Conservation (phyloP, 164 flowering plant genomes). For the Brasenia schreberi region DNA sequence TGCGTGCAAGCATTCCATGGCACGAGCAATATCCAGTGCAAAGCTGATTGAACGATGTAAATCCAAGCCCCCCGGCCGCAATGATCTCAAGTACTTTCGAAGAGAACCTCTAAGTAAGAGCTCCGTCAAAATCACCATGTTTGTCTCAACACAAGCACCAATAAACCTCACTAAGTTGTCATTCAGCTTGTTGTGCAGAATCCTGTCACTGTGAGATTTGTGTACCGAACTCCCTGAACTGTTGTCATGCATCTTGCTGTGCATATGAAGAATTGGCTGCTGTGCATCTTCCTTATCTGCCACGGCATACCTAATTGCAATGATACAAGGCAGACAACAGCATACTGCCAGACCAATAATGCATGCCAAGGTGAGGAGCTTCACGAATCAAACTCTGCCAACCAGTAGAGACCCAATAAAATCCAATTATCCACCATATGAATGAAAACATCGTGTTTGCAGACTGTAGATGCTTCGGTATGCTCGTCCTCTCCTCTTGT, state of each 20-base stretch:
- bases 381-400: slow-evolving; percentile 37
- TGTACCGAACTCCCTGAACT: too few relatives aligned
- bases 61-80: slow-evolving; percentile 13
- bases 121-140: slow-evolving; percentile 17
- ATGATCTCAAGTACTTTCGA: slow-evolving; percentile 7
- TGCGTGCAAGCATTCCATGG: slow-evolving; percentile 21
- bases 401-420: slow-evolving; percentile 75
- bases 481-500: slow-evolving; percentile 30
- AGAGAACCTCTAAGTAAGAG: slow-evolving; percentile 17
- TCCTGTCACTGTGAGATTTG: too few relatives aligned
- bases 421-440: slow-evolving; percentile 84
- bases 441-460: slow-evolving; percentile 85
- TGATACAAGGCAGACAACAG: too few relatives aligned
- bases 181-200: too few relatives aligned
- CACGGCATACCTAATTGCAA: too few relatives aligned
- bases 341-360: too few relatives aligned
- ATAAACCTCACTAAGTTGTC: too few relatives aligned
- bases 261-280: too few relatives aligned
- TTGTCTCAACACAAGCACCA: slow-evolving; percentile 17
- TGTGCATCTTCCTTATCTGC: too few relatives aligned
- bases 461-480: slow-evolving; percentile 66
- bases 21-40: slow-evolving; percentile 20
- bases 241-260: too few relatives aligned
- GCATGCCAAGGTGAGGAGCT: slow-evolving; percentile 32
- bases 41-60: slow-evolving; percentile 11